phyloP scores from a whole-genome alignment of 805 yeast species.

The Candida saitoana region DNA sequence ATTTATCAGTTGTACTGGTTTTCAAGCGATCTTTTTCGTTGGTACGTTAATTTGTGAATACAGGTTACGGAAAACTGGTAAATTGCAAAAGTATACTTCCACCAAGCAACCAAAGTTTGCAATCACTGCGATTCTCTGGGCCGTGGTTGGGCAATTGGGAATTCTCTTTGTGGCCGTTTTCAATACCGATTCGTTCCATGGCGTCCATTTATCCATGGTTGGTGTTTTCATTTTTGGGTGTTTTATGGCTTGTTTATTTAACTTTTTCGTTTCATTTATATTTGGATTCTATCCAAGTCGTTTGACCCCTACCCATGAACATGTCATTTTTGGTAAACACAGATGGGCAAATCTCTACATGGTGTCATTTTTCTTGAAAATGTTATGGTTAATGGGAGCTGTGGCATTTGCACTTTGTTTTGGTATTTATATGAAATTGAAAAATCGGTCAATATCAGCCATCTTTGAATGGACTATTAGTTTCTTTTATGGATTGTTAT shows the following conservation, averaged over 20 bases:
- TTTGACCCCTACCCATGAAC: slow-evolving; percentile 36
- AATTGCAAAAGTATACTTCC: slow-evolving; percentile 52
- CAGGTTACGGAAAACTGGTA: slow-evolving; percentile 52
- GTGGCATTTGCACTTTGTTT: slow-evolving; percentile 66
- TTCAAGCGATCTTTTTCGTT: slow-evolving; percentile 72
- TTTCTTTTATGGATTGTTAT: slow-evolving; percentile 76
- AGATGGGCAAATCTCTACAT: slow-evolving; percentile 40
- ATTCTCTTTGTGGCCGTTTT: slow-evolving; percentile 71
- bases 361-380: slow-evolving; percentile 50
- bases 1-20: slow-evolving; percentile 72
- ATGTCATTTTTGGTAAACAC: slow-evolving; percentile 34
- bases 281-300: slow-evolving; percentile 36
- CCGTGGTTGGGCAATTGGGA: slow-evolving; percentile 63
- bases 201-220: slow-evolving; percentile 67
- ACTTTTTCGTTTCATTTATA: slow-evolving; percentile 33
- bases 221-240: slow-evolving; percentile 65
- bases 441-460: slow-evolving; percentile 48
- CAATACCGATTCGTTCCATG: slow-evolving; percentile 54
- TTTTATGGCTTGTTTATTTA: slow-evolving; percentile 45
- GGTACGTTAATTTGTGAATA: slow-evolving; percentile 62
- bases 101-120: slow-evolving; percentile 40
- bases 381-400: slow-evolving; percentile 64
- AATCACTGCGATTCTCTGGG: slow-evolving; percentile 40
- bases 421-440: slow-evolving; percentile 39
- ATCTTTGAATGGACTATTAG: slow-evolving; percentile 82